Conservation (phyloP, 495 filamentous ascomycete species). For the Durotheca rogersii region DNA sequence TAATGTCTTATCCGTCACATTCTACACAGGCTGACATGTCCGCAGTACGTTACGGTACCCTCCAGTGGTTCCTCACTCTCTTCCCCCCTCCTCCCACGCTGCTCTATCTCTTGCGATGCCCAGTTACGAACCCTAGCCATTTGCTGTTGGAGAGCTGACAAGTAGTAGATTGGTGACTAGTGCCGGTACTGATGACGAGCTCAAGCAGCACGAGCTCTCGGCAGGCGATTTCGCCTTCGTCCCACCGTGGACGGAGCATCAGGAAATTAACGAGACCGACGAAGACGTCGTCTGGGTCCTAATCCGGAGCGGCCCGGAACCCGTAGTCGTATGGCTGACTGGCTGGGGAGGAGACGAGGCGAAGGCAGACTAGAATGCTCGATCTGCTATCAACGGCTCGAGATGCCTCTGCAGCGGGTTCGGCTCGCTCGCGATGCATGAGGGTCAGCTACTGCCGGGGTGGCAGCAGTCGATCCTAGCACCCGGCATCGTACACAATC, state of each 20-base stretch:
- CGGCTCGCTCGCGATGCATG: not conserved
- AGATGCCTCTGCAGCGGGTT: conserved; percentile 1
- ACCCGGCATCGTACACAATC: conserved; percentile 3
- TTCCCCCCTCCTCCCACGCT: not conserved
- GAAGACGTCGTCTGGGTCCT: conserved; percentile 62
- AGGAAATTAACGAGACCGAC: conserved; percentile 61
- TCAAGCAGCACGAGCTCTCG: conserved; percentile 53
- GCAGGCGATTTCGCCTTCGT: conserved; percentile 66
- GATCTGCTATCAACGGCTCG: not conserved
- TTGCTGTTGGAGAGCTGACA: conserved; percentile 15
- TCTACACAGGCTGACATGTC: conserved; percentile 10
- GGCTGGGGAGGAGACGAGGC: conserved; percentile 53
- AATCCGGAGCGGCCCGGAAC: conserved; percentile 56
- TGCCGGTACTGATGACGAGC: conserved; percentile 43
- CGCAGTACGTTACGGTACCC: conserved; percentile 15
- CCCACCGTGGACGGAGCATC: conserved; percentile 64
- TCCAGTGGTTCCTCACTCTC: not conserved
- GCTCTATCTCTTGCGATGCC: not conserved
- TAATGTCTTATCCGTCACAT: not conserved
- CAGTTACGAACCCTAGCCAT: not conserved
- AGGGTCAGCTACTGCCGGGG: conserved; percentile 1
- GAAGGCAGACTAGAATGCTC: conserved; percentile 30
- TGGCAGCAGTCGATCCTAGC: conserved; percentile 8
- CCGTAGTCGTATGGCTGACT: conserved; percentile 58
- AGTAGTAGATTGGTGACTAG: conserved; percentile 37